Percentiles rank a stretch among this genome's conserved stretches.
phyloP scores from a whole-genome alignment of 2,329 filamentous ascomycete species.

The Pyricularia grisea region DNA sequence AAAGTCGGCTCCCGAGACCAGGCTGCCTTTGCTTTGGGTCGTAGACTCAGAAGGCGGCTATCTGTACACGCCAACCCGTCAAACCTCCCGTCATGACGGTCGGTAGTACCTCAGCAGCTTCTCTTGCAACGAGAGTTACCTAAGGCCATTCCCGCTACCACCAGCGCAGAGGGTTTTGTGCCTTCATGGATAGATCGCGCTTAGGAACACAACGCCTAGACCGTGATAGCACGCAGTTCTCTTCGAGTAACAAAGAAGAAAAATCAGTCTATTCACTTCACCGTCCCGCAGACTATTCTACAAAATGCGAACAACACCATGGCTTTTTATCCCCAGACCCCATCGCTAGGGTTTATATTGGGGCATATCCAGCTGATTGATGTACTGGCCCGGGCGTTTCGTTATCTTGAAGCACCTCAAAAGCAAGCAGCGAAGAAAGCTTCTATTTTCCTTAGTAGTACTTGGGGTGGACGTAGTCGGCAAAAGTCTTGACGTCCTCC shows the following conservation, averaged over 20 bases:
- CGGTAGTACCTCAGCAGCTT: neutral
- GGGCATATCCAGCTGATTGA: slow-evolving; percentile 1
- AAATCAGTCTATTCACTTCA: slow-evolving; percentile 8
- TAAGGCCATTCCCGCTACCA: neutral
- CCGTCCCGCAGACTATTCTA: slow-evolving; percentile 7
- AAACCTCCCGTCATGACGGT: neutral
- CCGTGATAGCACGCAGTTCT: neutral
- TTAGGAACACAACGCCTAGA: neutral
- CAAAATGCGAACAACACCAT: slow-evolving; percentile 3
- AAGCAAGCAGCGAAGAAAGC: neutral
- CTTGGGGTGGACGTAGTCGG: slow-evolving; percentile 89
- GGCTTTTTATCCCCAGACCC: neutral
- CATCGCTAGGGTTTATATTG: neutral
- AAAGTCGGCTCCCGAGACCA: neutral
- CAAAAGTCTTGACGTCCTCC: slow-evolving; percentile 91
- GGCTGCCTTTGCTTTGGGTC: neutral
- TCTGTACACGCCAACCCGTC: neutral
- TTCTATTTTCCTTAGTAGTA: slow-evolving; percentile 58
- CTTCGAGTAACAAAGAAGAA: neutral
- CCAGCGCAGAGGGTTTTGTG: neutral
- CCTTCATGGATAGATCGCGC: neutral
- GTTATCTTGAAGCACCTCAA: neutral
- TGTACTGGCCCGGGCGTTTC: neutral
- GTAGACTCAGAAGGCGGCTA: neutral
- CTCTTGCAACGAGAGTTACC: neutral